Evolutionary conservation across 139 green algal species (phyloP).

Genomic region (Chlamydomonas sp.): DNA sequence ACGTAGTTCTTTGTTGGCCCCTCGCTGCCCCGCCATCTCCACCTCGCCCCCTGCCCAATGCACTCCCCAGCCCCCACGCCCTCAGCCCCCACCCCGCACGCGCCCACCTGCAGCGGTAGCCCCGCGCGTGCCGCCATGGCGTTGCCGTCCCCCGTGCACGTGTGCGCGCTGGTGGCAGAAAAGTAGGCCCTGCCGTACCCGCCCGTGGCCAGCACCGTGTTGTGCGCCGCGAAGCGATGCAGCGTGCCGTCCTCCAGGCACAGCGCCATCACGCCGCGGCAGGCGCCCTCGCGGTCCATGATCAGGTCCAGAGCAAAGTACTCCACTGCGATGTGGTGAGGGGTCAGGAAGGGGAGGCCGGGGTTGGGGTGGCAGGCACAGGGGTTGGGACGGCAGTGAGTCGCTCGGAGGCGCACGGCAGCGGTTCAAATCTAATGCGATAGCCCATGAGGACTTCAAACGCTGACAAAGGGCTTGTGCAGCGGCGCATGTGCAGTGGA

Average conservation of each 20-base stretch:
- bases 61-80: no score
- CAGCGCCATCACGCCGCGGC: conserved; percentile 89
- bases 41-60: no score
- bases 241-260: conserved; percentile 99
- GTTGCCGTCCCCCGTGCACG: conserved; percentile 95
- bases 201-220: conserved; percentile 97
- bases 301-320: conserved; percentile 99
- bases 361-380: background rate
- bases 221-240: conserved; percentile 91
- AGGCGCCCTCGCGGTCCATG: conserved; percentile 92
- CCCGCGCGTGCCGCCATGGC: conserved; percentile 96
- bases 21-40: no score
- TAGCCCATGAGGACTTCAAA: no score
- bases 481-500: no score
- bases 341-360: background rate
- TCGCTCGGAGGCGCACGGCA: background rate
- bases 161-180: conserved; percentile 96
- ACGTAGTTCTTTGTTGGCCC: no score
- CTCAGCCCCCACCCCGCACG: no score
- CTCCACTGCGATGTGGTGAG: conserved; percentile 80
- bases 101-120: conserved; percentile 87
- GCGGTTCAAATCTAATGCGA: background rate
- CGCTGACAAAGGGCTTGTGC: no score
- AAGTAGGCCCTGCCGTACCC: conserved; percentile 98
- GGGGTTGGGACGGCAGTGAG: background rate